Evolutionary conservation across 2,329 filamentous ascomycete species (phyloP).

Genomic region (Diaporthe aspalathi): DNA sequence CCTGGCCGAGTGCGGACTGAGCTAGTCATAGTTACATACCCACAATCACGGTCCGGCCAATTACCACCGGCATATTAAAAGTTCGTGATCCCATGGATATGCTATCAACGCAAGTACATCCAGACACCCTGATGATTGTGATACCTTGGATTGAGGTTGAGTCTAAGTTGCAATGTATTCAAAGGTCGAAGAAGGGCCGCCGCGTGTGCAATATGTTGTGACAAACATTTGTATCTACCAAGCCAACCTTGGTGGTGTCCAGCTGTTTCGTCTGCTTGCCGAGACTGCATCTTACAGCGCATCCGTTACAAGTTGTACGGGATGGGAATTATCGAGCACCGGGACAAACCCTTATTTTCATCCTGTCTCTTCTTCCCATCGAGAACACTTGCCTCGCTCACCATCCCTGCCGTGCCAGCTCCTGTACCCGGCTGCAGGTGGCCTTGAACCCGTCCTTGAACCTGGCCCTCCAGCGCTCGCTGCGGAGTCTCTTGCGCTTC

Average conservation of each 20-base stretch:
- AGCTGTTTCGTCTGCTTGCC: not conserved
- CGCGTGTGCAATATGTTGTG: not conserved
- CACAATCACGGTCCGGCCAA: too few relatives aligned
- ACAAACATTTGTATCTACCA: not conserved
- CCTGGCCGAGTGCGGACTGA: too few relatives aligned
- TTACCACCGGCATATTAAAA: too few relatives aligned
- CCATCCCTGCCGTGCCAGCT: slow-evolving; percentile 84
- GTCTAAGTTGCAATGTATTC: slow-evolving; percentile 11
- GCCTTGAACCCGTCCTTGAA: slow-evolving; percentile 78
- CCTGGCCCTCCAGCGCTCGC: slow-evolving; percentile 74
- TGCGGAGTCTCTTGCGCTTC: slow-evolving; percentile 80
- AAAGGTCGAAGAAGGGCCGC: not conserved
- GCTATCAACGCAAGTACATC: too few relatives aligned
- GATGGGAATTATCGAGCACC: not conserved
- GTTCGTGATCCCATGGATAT: too few relatives aligned
- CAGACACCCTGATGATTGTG: accelerated
- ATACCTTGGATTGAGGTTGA: too few relatives aligned
- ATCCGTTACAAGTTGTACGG: slow-evolving; percentile 5
- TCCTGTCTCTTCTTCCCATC: not conserved
- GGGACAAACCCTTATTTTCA: not conserved
- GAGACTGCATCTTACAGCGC: slow-evolving; percentile 2
- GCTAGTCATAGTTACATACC: too few relatives aligned
- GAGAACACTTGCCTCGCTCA: slow-evolving; percentile 57
- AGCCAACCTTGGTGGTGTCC: not conserved
- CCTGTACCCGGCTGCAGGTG: slow-evolving; percentile 71